These are phyloP conservation scores for Neoarthrinium moseri DNA, from an alignment of 2,329 filamentous ascomycete species.

Conservation along the genomic window DNA sequence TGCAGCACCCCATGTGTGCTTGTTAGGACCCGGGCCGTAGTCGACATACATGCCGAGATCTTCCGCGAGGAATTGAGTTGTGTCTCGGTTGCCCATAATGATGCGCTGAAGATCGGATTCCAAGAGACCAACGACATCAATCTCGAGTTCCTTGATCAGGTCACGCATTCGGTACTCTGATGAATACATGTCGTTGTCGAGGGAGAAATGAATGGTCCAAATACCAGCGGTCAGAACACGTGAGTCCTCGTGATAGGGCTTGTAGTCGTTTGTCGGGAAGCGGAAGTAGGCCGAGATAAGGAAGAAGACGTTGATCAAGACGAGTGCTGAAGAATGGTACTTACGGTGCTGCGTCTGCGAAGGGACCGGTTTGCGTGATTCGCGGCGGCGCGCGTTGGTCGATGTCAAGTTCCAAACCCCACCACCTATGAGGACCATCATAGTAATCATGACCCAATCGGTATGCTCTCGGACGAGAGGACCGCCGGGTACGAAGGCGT, in stretches of 20 bases:
- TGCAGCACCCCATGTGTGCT: conserved; percentile 95
- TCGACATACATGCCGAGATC: conserved; percentile 99
- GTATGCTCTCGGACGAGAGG: conserved; percentile 90
- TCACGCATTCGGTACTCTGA: conserved; percentile 93
- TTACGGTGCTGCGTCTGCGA: conserved; percentile 45
- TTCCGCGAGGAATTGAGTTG: conserved; percentile 91
- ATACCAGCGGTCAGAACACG: conserved; percentile 92
- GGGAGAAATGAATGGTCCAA: conserved; percentile 97
- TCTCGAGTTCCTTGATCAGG: conserved; percentile 86
- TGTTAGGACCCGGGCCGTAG: conserved; percentile 95
- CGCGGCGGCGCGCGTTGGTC: conserved; percentile 42
- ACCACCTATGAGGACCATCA: conserved; percentile 79
- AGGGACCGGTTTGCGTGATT: conserved; percentile 30
- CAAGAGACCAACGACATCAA: conserved; percentile 94
- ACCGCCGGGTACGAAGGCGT: conserved; percentile 95
- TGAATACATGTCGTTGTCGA: conserved; percentile 99
- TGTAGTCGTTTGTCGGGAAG: conserved; percentile 90
- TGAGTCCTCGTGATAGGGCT: conserved; percentile 82
- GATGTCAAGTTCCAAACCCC: conserved; percentile 74
- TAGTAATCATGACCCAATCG: conserved; percentile 89
- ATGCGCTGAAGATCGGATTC: conserved; percentile 94
- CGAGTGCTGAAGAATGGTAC: conserved; percentile 58
- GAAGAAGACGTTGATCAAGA: conserved; percentile 77
- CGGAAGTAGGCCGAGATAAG: conserved; percentile 80
- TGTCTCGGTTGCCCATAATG: conserved; percentile 98